Evolutionary conservation across 176 grass and related monocot genomes (phyloP), one percentile per base, ranked within the genome.

Genomic region (Oryza brachyantha): DNA sequence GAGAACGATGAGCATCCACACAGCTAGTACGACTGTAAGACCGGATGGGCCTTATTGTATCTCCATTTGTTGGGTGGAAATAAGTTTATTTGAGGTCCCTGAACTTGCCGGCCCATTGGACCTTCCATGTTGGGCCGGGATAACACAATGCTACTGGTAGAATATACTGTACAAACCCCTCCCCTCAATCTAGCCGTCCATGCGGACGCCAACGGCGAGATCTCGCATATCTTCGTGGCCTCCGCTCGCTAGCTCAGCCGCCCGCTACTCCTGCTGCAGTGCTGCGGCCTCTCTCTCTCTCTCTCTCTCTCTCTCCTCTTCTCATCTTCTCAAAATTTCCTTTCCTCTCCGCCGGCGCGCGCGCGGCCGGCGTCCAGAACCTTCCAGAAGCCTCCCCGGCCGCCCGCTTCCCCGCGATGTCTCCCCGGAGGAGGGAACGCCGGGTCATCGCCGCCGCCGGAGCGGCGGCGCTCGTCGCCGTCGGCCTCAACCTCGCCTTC

Each of bases 401-500:
- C n/a, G n/a, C n/a, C 9, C 39, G 21, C 81, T 24, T 0, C 68
- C 68, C 31, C 74, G 58, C 38, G 63, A 98, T 98, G 95, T 29
- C 16, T 10, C 80, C 83, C 43, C 71, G 86, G 77, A 87, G 61
- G 74, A 70, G 90, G 43, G 85, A 94, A 86, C 75, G 77, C 24
- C 76, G 66, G 28, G 46, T 70, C 19, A 79, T 98, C 1, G 92
- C 79, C 41, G 31, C 75, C 13, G 89, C 92, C 22, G 95, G 95
- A 17, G 89, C 70, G 24, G 95, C 83, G 27, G 90, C 95, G 83
- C 87, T 98, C 26, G 83, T 98, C 5, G 95, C 87, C 61, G 64
- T 98, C 60, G 92, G 92, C 29, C 77, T 98, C 43, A 98, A 93
- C 72, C 83, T 98, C 64, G 87, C 87, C 90, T 74, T 94, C 73